These are phyloP conservation scores for Diatrype stigma DNA, from an alignment of 2,329 filamentous ascomycete genomes.

Conservation along the genomic window DNA sequence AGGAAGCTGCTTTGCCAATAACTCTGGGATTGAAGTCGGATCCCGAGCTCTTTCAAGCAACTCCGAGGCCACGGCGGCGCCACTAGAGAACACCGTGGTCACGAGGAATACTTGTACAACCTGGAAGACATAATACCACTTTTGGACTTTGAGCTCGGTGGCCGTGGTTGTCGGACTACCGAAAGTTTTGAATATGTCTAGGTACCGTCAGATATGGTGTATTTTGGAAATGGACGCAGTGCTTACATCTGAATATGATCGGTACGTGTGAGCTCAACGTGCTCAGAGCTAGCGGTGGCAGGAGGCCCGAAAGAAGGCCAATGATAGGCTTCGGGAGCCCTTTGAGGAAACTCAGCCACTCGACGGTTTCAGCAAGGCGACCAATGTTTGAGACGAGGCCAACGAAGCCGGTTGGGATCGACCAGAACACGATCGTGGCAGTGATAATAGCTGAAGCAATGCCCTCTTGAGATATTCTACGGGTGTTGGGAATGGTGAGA, in stretches of 20 bases:
- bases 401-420: conserved; percentile 69
- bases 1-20: conserved; percentile 62
- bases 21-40: conserved; percentile 31
- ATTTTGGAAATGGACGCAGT: not conserved
- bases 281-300: conserved; percentile 75
- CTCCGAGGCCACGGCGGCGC: conserved; percentile 23
- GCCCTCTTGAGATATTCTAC: conserved; percentile 32
- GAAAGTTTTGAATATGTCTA: conserved; percentile 64
- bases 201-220: not conserved
- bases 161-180: conserved; percentile 67
- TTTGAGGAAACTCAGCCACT: conserved; percentile 70
- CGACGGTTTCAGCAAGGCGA: conserved; percentile 58
- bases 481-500: conserved; percentile 44
- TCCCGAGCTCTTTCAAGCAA: conserved; percentile 21
- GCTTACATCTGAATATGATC: conserved; percentile 65
- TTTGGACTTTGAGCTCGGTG: conserved; percentile 74
- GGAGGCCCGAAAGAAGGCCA: conserved; percentile 76
- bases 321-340: conserved; percentile 64
- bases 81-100: conserved; percentile 69
- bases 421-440: conserved; percentile 81
- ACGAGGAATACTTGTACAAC: conserved; percentile 83
- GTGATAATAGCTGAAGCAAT: conserved; percentile 65
- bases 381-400: conserved; percentile 82
- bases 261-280: conserved; percentile 81
- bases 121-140: conserved; percentile 76